A percentile compares a stretch with the other conserved stretches of the same genome.
Evolutionary conservation across 352 stramenopile species (phyloP).

Genomic region (Pythium volutum): DNA sequence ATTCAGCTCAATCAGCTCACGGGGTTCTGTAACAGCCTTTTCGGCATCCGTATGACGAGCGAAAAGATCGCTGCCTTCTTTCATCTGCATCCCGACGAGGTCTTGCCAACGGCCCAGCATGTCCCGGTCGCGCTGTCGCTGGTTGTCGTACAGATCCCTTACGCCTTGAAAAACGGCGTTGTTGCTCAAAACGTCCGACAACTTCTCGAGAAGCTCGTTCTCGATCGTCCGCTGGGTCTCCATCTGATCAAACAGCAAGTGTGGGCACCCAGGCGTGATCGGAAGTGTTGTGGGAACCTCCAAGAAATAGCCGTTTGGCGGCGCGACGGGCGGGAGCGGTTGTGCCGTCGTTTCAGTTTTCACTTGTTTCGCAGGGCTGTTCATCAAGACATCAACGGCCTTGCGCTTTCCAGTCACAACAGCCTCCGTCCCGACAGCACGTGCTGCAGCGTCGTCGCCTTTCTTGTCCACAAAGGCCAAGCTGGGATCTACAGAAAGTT

Average conservation of each 20-base stretch:
- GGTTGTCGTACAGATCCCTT: conserved; percentile 50
- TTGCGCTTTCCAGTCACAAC: conserved; percentile 22
- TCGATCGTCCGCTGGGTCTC: conserved; percentile 24
- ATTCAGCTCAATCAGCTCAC: conserved; percentile 53
- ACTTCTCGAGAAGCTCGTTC: conserved; percentile 53
- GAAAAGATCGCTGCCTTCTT: conserved; percentile 71
- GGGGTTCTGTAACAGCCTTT: conserved; percentile 39
- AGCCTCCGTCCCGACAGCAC: background rate
- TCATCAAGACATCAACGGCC: background rate
- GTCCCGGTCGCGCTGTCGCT: conserved; percentile 60
- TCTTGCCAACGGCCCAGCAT: conserved; percentile 81
- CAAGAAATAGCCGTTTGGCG: conserved; percentile 35
- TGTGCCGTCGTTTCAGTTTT: conserved; percentile 9
- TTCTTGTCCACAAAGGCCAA: conserved; percentile 67
- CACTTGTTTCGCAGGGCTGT: conserved; percentile 8
- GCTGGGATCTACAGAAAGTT: conserved; percentile 34
- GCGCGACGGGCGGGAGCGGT: background rate
- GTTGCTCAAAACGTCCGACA: conserved; percentile 59
- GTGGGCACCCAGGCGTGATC: conserved; percentile 47
- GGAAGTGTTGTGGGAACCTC: conserved; percentile 57
- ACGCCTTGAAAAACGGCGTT: conserved; percentile 70
- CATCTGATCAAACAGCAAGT: conserved; percentile 67
- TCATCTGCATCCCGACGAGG: conserved; percentile 79
- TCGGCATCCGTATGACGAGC: conserved; percentile 49
- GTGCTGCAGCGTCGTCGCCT: background rate